Evolutionary conservation across 2,329 filamentous ascomycete genomes (phyloP).

Genomic region (Clathrospora elynae): DNA sequence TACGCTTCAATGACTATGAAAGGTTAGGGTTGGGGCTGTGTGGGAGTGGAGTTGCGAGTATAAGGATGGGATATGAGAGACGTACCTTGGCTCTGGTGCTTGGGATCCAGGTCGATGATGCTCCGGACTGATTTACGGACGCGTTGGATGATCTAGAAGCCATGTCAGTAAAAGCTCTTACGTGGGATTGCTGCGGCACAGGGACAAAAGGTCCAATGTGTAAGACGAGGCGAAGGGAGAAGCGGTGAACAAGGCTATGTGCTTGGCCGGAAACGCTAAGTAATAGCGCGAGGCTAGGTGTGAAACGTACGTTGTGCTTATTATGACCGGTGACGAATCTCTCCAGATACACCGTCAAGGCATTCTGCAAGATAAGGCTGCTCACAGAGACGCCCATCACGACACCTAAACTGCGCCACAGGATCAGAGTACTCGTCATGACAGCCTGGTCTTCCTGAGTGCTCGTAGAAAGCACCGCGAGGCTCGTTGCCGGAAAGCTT

Average conservation of each 20-base stretch:
- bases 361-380: conserved; percentile 75
- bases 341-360: conserved; percentile 64
- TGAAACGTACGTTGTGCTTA: conserved; percentile 55
- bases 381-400: conserved; percentile 75
- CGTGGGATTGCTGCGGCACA: background rate
- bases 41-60: conserved; percentile 1
- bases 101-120: conserved; percentile 52
- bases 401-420: conserved; percentile 73
- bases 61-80: background rate
- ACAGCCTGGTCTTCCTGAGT: conserved; percentile 54
- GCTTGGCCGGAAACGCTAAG: background rate
- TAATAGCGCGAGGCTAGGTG: background rate
- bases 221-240: conserved; percentile 2
- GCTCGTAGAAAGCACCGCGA: conserved; percentile 51
- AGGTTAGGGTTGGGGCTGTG: conserved; percentile 31
- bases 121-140: conserved; percentile 58
- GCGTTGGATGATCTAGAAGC: conserved; percentile 49
- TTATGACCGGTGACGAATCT: conserved; percentile 63
- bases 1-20: conserved; percentile 48
- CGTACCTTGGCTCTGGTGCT: conserved; percentile 56
- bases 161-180: background rate
- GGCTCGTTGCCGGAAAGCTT: conserved; percentile 49
- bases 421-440: conserved; percentile 68
- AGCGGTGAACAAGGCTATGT: background rate
- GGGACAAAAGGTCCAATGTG: background rate